Conservation (phyloP, 2,329 filamentous ascomycete genomes). For the Dothiorella sarmentorum region DNA sequence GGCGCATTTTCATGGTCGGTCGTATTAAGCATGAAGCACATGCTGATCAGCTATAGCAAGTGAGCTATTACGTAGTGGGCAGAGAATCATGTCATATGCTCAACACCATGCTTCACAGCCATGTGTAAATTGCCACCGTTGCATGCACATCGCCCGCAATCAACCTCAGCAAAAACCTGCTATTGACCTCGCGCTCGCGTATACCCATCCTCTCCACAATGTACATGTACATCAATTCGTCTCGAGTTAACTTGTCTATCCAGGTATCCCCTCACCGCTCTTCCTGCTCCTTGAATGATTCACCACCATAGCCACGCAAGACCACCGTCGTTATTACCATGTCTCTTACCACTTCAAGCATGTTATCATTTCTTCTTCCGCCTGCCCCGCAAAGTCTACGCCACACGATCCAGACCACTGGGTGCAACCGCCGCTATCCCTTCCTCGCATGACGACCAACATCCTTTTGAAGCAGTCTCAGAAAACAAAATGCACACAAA, state of each 20-base stretch:
- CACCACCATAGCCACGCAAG: not conserved
- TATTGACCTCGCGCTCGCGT: not conserved
- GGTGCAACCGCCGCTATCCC: not conserved
- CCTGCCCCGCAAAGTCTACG: not conserved
- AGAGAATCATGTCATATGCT: not conserved
- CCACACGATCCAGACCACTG: not conserved
- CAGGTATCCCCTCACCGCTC: not conserved
- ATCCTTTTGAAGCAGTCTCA: not conserved
- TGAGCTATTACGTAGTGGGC: not conserved
- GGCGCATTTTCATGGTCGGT: not conserved
- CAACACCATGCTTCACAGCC: not conserved
- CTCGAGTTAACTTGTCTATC: not conserved
- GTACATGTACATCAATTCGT: not conserved
- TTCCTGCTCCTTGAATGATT: not conserved
- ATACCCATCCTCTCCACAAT: not conserved
- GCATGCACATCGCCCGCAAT: not conserved
- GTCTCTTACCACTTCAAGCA: not conserved
- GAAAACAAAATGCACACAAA: not conserved
- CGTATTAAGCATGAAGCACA: not conserved
- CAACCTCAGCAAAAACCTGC: not conserved
- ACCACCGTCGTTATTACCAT: not conserved
- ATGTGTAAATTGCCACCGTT: not conserved
- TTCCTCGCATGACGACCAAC: not conserved
- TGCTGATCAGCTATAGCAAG: constrained; percentile 6
- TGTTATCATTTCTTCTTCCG: not conserved